These are phyloP conservation scores for Trametes cubensis DNA, from an alignment of 768 basidiomycete species.

Conservation along the genomic window DNA sequence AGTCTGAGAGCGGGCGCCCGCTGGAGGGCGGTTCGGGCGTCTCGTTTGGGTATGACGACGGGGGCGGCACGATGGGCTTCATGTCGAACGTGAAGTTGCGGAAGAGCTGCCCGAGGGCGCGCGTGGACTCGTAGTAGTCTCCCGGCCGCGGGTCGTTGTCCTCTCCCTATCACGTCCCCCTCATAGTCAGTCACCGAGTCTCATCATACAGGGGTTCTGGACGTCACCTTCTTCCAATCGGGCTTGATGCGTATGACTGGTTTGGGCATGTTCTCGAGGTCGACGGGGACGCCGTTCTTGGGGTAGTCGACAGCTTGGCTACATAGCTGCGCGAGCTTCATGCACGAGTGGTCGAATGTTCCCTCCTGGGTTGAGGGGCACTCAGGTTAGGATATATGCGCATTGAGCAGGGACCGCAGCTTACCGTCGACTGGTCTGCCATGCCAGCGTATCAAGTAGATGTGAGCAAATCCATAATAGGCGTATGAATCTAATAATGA, in stretches of 20 bases:
- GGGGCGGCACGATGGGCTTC: slow-evolving; percentile 30
- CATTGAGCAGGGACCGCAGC: not conserved
- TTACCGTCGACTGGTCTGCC: slow-evolving; percentile 70
- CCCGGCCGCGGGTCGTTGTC: slow-evolving; percentile 46
- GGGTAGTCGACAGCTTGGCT: slow-evolving; percentile 77
- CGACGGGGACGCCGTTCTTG: slow-evolving; percentile 70
- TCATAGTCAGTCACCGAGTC: not conserved
- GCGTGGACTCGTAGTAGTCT: slow-evolving; percentile 70
- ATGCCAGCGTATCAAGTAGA: too few species aligned
- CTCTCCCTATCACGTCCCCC: slow-evolving; percentile 15
- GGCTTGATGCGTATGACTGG: slow-evolving; percentile 68
- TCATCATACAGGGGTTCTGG: not conserved
- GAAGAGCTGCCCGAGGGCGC: slow-evolving; percentile 72
- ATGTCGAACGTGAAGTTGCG: slow-evolving; percentile 48
- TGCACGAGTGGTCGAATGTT: slow-evolving; percentile 58
- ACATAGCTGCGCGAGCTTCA: slow-evolving; percentile 61
- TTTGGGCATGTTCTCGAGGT: slow-evolving; percentile 50
- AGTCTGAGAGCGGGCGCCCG: slow-evolving; percentile 25
- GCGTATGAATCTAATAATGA: not conserved
- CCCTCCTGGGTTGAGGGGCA: slow-evolving; percentile 48
- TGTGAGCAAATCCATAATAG: too few species aligned
- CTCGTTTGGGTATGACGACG: slow-evolving; percentile 12
- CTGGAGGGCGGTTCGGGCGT: slow-evolving; percentile 3
- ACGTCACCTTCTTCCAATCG: slow-evolving; percentile 63
- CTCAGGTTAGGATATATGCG: not conserved